Conservation (phyloP, 331 rosid species). For the Quercus phellos region DNA sequence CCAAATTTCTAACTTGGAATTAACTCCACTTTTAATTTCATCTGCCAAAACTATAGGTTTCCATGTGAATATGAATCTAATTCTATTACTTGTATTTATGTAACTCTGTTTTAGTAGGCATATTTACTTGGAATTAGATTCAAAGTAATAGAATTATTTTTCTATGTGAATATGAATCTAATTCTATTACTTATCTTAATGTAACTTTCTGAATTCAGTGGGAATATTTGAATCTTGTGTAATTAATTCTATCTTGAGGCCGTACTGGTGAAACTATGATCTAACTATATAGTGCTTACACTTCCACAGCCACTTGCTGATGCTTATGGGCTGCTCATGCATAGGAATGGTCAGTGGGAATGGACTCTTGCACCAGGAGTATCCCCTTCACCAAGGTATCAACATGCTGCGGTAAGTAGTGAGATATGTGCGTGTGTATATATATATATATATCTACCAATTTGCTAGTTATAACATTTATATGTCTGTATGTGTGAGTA, state of each 20-base stretch:
- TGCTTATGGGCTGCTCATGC: constrained; percentile 97
- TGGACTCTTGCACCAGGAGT: constrained; percentile 99
- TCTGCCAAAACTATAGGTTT: too few relatives aligned
- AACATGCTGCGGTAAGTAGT: constrained; percentile 95
- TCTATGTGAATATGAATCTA: not conserved
- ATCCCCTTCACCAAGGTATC: constrained; percentile 93
- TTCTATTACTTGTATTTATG: too few relatives aligned
- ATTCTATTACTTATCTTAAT: not conserved
- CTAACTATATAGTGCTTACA: constrained; percentile 19
- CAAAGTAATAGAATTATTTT: too few relatives aligned
- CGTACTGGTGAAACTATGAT: constrained; percentile 5
- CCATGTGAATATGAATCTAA: too few relatives aligned
- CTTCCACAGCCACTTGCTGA: constrained; percentile 76
- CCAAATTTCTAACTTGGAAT: too few relatives aligned
- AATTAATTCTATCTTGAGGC: not conserved
- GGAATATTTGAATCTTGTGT: not conserved
- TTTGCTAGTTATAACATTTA: not conserved
- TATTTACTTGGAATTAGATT: too few relatives aligned
- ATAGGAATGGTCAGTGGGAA: constrained; percentile 97
- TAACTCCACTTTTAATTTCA: too few relatives aligned
- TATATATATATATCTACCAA: not conserved
- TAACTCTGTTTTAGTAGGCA: too few relatives aligned
- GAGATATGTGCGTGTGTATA: not conserved
- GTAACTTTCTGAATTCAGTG: not conserved
- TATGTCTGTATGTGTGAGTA: not conserved